Conservation (phyloP, 441 rosid genomes). For the Gossypium schwendimanii region DNA sequence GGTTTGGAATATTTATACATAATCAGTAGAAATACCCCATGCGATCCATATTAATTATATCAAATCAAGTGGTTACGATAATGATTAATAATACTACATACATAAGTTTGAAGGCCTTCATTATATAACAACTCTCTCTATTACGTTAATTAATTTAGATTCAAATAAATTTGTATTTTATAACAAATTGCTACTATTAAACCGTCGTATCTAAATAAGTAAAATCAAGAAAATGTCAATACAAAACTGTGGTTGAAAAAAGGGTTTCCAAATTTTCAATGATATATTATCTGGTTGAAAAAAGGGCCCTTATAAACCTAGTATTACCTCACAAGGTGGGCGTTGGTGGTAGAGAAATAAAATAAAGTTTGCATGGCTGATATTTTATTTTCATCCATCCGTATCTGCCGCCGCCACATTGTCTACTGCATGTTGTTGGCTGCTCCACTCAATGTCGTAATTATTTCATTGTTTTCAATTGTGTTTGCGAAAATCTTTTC, state of each 20-base stretch:
- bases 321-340: background rate
- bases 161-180: too few relatives aligned
- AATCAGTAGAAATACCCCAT: too few relatives aligned
- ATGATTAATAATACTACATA: too few relatives aligned
- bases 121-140: too few relatives aligned
- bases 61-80: too few relatives aligned
- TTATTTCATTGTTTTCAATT: background rate
- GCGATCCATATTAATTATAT: too few relatives aligned
- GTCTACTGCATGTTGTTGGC: background rate
- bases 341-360: background rate
- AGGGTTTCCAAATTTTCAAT: background rate
- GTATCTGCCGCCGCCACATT: background rate
- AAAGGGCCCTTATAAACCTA: background rate
- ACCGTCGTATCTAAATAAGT: too few relatives aligned
- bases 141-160: too few relatives aligned
- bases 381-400: background rate
- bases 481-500: background rate
- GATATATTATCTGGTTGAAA: background rate
- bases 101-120: too few relatives aligned
- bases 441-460: constrained; percentile 1
- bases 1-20: too few relatives aligned
- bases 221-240: too few relatives aligned
- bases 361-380: constrained; percentile 12
- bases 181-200: too few relatives aligned
- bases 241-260: background rate